phyloP scores from a whole-genome alignment of 129 eudicot genomes.

The Rutidosis leptorrhynchoides region DNA sequence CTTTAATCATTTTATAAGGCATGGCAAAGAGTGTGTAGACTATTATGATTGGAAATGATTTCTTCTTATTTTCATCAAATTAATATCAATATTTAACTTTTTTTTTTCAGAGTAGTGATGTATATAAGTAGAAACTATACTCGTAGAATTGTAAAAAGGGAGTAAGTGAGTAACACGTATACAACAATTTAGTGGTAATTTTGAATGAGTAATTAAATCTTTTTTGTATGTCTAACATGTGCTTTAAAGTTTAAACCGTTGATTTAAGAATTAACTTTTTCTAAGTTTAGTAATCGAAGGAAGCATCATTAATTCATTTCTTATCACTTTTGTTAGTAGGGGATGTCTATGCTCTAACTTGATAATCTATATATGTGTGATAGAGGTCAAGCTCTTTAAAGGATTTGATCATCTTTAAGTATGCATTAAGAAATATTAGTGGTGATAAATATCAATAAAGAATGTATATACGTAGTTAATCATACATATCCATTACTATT shows the following conservation, averaged over 20 bases:
- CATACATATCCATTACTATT: background rate
- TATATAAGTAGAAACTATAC: slow-evolving; percentile 1
- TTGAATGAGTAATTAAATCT: background rate
- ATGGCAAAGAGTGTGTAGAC: slow-evolving; percentile 20
- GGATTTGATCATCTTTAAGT: background rate
- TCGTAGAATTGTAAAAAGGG: background rate
- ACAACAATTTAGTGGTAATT: background rate
- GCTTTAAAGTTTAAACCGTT: background rate
- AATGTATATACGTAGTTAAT: background rate
- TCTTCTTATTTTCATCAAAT: background rate
- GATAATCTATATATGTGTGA: background rate
- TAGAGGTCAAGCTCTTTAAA: background rate
- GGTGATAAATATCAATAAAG: background rate
- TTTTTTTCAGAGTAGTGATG: background rate
- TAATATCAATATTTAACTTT: no score
- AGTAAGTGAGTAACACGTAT: no score
- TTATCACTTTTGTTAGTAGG: background rate
- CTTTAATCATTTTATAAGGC: slow-evolving; percentile 32
- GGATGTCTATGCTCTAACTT: background rate
- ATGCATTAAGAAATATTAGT: background rate
- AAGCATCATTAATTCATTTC: background rate
- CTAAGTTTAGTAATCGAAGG: background rate
- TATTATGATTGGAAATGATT: slow-evolving; percentile 14
- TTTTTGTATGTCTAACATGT: background rate
- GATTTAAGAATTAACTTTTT: background rate